Conservation (phyloP, 371 early-diverging fungal species). For the Haplosporangium sp. region DNA sequence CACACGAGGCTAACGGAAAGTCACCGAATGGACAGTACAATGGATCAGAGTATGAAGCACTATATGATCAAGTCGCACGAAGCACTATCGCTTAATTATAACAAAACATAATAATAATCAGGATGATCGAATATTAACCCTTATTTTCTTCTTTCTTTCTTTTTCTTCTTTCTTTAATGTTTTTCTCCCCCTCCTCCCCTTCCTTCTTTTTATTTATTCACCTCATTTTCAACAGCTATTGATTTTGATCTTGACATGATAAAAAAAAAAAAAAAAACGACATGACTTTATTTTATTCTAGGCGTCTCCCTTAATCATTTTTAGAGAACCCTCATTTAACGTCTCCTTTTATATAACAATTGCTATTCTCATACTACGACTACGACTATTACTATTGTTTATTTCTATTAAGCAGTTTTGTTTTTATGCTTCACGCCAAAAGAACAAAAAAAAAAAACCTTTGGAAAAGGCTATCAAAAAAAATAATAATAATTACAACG, state of each 20-base stretch:
- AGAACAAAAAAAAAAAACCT: not conserved
- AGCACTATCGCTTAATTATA: conserved; percentile 38
- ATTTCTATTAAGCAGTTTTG: too few species aligned
- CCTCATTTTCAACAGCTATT: not conserved
- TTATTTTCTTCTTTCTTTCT: not conserved
- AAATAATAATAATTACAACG: too few species aligned
- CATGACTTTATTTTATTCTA: too few species aligned
- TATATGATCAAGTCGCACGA: conserved; percentile 51
- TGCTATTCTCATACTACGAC: too few species aligned
- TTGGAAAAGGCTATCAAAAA: not conserved
- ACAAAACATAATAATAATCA: conserved; percentile 1
- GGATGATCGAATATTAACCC: not conserved
- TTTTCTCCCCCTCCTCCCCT: not conserved
- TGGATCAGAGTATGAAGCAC: conserved; percentile 49
- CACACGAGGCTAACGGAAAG: conserved; percentile 21
- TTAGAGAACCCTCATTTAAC: too few species aligned
- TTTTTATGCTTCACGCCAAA: too few species aligned
- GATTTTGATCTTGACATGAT: not conserved
- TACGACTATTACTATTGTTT: too few species aligned
- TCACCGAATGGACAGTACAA: conserved; percentile 1
- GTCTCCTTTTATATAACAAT: too few species aligned
- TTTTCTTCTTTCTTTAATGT: not conserved
- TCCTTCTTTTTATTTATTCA: not conserved
- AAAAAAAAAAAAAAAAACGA: not conserved
- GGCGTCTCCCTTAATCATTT: too few species aligned